A percentile compares a stretch with the other conserved stretches of the same genome.
Evolutionary conservation across 179 eudicot species (phyloP).

Genomic region (Amaranthus tricolor): DNA sequence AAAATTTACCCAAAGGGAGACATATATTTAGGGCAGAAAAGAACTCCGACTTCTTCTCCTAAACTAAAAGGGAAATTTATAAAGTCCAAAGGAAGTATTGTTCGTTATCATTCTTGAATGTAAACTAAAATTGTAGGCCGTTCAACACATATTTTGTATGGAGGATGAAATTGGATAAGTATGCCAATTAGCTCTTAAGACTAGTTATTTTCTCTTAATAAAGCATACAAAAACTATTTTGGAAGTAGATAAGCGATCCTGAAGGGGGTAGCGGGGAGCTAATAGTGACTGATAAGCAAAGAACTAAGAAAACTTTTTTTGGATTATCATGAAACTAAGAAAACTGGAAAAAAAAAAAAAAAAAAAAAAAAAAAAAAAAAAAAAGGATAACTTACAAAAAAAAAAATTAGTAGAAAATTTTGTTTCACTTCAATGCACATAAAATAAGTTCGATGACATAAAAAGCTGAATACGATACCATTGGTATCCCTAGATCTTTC

Average conservation of each 20-base stretch:
- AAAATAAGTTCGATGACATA: no score
- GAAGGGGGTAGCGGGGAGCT: background rate
- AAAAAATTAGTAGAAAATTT: background rate
- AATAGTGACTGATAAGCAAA: background rate
- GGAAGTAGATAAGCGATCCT: background rate
- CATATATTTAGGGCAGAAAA: no score
- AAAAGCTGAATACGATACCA: slow-evolving; percentile 24
- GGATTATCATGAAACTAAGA: no score
- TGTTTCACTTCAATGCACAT: background rate
- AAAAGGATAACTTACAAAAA: background rate
- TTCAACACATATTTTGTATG: background rate
- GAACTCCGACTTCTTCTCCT: no score
- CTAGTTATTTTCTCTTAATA: background rate
- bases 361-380: background rate
- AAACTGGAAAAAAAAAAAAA: no score
- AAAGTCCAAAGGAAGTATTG: no score
- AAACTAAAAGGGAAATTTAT: no score
- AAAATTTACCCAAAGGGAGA: no score
- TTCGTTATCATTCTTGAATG: no score
- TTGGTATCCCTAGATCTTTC: slow-evolving; percentile 40
- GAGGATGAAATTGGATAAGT: background rate
- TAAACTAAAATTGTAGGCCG: no score
- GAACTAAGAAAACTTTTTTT: no score
- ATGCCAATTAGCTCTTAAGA: background rate
- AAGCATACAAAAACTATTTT: background rate